Evolutionary conservation across 2,329 filamentous ascomycete species (phyloP).

Genomic region (Scopulariopsis brevicaulis): DNA sequence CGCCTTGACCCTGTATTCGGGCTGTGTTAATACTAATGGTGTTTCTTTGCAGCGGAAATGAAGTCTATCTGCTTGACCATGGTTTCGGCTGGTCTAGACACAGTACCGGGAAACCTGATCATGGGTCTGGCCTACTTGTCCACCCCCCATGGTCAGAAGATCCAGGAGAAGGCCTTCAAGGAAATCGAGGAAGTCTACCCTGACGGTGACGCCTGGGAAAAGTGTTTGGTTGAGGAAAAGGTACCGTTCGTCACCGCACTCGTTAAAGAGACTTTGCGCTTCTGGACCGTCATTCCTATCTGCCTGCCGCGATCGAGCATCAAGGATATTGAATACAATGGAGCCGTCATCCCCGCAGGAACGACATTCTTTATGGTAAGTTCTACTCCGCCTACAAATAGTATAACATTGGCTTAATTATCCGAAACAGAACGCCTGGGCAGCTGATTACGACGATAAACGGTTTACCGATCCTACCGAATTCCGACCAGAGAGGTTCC

Average conservation of each 20-base stretch:
- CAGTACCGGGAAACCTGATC: slow-evolving; percentile 67
- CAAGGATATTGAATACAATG: slow-evolving; percentile 60
- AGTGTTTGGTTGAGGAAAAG: slow-evolving; percentile 62
- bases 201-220: slow-evolving; percentile 64
- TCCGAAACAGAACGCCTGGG: slow-evolving; percentile 50
- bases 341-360: slow-evolving; percentile 56
- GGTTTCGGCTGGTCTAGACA: slow-evolving; percentile 73
- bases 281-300: slow-evolving; percentile 71
- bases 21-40: neutral
- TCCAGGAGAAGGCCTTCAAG: slow-evolving; percentile 57
- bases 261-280: slow-evolving; percentile 68
- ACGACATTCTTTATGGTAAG: slow-evolving; percentile 69
- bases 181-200: slow-evolving; percentile 65
- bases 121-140: slow-evolving; percentile 70
- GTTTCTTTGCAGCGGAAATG: slow-evolving; percentile 47
- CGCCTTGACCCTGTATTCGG: neutral
- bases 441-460: slow-evolving; percentile 57
- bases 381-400: neutral
- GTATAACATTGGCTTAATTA: neutral
- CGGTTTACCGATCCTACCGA: slow-evolving; percentile 53
- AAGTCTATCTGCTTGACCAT: slow-evolving; percentile 76
- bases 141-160: slow-evolving; percentile 53
- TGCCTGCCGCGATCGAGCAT: slow-evolving; percentile 63
- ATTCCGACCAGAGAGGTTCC: slow-evolving; percentile 62
- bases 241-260: slow-evolving; percentile 67